Conservation (phyloP, 148 eudicot genomes). For the Linanthus parryae region DNA sequence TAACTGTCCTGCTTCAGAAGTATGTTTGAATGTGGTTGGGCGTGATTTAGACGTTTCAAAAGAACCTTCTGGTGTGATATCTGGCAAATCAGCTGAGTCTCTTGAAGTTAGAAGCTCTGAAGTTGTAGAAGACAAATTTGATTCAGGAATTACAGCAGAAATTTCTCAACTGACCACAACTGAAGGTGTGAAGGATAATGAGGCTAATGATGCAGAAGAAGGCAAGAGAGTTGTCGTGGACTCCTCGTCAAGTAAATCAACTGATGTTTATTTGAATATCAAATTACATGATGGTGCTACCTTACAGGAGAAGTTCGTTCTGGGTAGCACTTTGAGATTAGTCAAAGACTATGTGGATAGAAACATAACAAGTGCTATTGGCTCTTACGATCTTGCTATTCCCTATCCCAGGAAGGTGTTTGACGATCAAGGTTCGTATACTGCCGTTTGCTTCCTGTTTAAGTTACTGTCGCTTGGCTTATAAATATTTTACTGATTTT, state of each 20-base stretch:
- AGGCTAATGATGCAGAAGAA: conserved; percentile 12
- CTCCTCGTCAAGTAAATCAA: conserved; percentile 16
- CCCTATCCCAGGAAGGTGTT: conserved; percentile 68
- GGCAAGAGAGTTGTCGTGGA: conserved; percentile 16
- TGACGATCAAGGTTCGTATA: conserved; percentile 34
- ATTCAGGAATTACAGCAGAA: conserved; percentile 1
- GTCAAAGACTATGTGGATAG: conserved; percentile 45
- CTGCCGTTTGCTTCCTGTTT: no score
- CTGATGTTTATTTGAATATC: conserved; percentile 43
- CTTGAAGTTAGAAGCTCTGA: conserved; percentile 7
- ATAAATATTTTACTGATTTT: no score
- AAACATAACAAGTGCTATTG: conserved; percentile 29
- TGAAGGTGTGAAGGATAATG: conserved; percentile 10
- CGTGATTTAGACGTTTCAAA: conserved; percentile 9
- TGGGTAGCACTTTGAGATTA: conserved; percentile 34
- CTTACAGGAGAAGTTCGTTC: conserved; percentile 41
- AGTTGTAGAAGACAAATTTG: conserved; percentile 16
- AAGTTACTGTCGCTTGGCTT: no score
- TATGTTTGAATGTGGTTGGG: conserved; percentile 1
- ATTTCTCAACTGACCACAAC: conserved; percentile 16
- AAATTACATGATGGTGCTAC: conserved; percentile 46
- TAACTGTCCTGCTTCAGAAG: conserved; percentile 5
- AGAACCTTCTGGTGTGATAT: conserved; percentile 9
- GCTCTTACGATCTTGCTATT: conserved; percentile 46
- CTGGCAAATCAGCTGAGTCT: conserved; percentile 10